Evolutionary conservation across 1,284 basidiomycete genomes (phyloP).

Genomic region (Boletus sp.): DNA sequence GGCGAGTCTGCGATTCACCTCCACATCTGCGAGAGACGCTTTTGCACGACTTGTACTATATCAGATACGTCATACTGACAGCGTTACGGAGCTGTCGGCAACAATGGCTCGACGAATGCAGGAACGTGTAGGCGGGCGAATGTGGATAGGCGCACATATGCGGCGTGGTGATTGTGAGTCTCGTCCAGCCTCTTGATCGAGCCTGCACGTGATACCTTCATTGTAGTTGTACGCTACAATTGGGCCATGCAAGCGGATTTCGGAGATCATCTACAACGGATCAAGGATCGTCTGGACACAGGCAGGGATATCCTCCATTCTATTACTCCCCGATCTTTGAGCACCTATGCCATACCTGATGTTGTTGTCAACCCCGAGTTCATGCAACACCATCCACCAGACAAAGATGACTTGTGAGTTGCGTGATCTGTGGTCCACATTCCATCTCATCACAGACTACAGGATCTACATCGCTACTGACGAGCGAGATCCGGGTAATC

Average conservation of each 20-base stretch:
- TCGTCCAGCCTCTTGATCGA: slow-evolving; percentile 13
- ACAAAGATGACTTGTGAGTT: slow-evolving; percentile 26
- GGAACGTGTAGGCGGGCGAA: slow-evolving; percentile 34
- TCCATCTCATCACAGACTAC: slow-evolving; percentile 12
- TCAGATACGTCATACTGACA: slow-evolving; percentile 32
- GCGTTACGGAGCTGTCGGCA: slow-evolving; percentile 34
- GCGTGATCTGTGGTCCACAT: neutral
- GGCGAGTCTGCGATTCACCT: slow-evolving; percentile 41
- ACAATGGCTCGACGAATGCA: slow-evolving; percentile 36
- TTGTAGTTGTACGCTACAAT: slow-evolving; percentile 29
- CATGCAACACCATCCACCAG: slow-evolving; percentile 19
- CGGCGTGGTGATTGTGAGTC: slow-evolving; percentile 44
- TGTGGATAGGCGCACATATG: slow-evolving; percentile 49
- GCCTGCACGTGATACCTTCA: slow-evolving; percentile 20
- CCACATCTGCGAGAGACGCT: slow-evolving; percentile 27
- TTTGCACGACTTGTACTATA: slow-evolving; percentile 38
- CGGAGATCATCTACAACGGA: slow-evolving; percentile 37
- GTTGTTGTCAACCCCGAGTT: slow-evolving; percentile 21
- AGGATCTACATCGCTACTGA: slow-evolving; percentile 51
- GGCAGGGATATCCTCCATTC: slow-evolving; percentile 32
- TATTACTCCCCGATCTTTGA: slow-evolving; percentile 20
- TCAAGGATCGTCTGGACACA: slow-evolving; percentile 33
- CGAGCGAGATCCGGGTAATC: slow-evolving; percentile 37
- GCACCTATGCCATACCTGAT: slow-evolving; percentile 31
- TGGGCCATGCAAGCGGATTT: slow-evolving; percentile 39